phyloP scores from a whole-genome alignment of 2,329 filamentous ascomycete species.

The Hypoxylon sp. region DNA sequence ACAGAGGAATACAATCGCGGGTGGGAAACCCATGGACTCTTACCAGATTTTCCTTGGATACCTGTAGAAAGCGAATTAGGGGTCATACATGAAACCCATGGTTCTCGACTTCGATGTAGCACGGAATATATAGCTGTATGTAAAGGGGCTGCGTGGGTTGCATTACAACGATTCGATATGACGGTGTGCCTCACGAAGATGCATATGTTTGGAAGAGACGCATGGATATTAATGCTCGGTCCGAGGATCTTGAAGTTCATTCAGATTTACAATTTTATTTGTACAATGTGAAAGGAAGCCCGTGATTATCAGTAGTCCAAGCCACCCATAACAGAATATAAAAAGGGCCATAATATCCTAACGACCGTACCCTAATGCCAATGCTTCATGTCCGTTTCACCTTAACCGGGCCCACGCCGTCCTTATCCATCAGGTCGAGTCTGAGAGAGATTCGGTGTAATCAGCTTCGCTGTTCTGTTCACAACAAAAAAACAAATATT shows the following conservation, averaged over 20 bases:
- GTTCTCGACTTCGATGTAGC: constrained; percentile 16
- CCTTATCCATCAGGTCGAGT: constrained; percentile 34
- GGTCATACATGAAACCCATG: constrained; percentile 13
- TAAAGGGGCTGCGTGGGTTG: not conserved
- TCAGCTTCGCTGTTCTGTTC: not conserved
- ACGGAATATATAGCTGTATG: not conserved
- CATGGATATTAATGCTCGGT: not conserved
- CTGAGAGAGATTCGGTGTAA: constrained; percentile 15
- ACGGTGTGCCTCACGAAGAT: not conserved
- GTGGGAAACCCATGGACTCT: constrained; percentile 13
- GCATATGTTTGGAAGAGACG: not conserved
- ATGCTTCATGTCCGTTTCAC: constrained; percentile 1
- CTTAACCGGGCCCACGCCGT: constrained; percentile 18
- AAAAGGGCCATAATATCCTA: constrained; percentile 14
- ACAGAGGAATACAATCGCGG: constrained; percentile 25
- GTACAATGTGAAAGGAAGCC: constrained; percentile 30
- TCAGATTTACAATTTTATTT: constrained; percentile 20
- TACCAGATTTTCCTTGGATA: constrained; percentile 25
- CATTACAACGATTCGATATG: not conserved
- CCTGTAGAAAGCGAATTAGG: constrained; percentile 15
- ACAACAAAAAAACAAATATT: too few species aligned
- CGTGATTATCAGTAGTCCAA: not conserved
- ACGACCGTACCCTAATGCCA: constrained; percentile 17
- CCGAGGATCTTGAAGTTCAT: constrained; percentile 13
- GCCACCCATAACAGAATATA: not conserved